Percentiles rank a stretch among this genome's conserved stretches.
Evolutionary conservation across 2,329 filamentous ascomycete genomes (phyloP).

Genomic region (Leptographium wingfieldii): DNA sequence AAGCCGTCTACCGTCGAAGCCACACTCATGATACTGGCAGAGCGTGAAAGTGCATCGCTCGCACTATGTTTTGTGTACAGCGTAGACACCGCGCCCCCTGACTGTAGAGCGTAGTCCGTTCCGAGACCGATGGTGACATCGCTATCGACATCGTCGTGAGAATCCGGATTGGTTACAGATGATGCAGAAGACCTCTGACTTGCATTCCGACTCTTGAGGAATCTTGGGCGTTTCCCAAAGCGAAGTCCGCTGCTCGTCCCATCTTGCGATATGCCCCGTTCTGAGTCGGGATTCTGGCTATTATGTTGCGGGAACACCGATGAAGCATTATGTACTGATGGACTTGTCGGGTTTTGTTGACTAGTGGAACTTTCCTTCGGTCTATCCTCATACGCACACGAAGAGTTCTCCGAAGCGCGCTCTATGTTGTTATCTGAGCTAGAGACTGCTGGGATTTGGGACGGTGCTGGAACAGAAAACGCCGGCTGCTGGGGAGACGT

Average conservation of each 20-base stretch:
- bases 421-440: background rate
- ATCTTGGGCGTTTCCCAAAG: conserved; percentile 38
- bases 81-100: conserved; percentile 59
- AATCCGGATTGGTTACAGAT: conserved; percentile 41
- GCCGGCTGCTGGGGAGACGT: background rate
- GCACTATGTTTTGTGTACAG: conserved; percentile 32
- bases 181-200: conserved; percentile 50
- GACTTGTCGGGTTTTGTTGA: background rate
- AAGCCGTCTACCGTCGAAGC: conserved; percentile 58
- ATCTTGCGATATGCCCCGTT: background rate
- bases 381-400: background rate
- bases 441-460: background rate
- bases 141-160: conserved; percentile 50
- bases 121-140: conserved; percentile 56
- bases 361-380: background rate
- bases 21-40: conserved; percentile 83
- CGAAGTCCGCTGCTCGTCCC: conserved; percentile 33
- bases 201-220: conserved; percentile 41
- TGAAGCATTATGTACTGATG: background rate
- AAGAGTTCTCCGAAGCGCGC: background rate
- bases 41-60: conserved; percentile 49
- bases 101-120: conserved; percentile 71
- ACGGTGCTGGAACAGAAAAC: background rate
- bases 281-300: background rate
- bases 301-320: background rate